phyloP scores from a whole-genome alignment of 352 stramenopile species.

The Phytophthora ramorum region DNA sequence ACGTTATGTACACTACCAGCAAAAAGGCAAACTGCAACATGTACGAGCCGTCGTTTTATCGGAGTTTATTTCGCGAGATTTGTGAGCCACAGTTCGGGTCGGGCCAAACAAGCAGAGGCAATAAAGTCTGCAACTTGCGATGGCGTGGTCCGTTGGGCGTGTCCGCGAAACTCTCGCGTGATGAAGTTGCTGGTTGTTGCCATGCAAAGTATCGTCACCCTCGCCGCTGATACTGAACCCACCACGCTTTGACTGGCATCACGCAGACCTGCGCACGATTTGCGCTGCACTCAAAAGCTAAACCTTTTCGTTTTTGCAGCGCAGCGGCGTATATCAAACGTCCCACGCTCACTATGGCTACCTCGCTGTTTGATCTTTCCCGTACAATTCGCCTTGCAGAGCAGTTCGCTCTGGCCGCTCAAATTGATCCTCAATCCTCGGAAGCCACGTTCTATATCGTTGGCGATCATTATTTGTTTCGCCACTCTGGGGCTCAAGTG shows the following conservation, averaged over 20 bases:
- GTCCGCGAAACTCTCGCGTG: conserved; percentile 10
- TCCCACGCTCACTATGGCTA: not conserved
- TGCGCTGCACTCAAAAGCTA: conserved; percentile 8
- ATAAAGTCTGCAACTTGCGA: conserved; percentile 23
- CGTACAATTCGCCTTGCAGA: not conserved
- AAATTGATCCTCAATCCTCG: conserved; percentile 4
- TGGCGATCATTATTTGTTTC: conserved; percentile 6
- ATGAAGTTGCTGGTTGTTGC: conserved; percentile 1
- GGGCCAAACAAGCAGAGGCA: not conserved
- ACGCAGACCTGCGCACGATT: conserved; percentile 8
- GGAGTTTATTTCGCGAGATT: conserved; percentile 9
- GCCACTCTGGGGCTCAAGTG: not conserved
- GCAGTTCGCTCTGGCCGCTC: not conserved
- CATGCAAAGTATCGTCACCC: conserved; percentile 10
- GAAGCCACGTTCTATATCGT: conserved; percentile 2
- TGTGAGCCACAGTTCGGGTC: too few relatives aligned
- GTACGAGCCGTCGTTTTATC: conserved; percentile 4
- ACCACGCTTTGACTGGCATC: conserved; percentile 6
- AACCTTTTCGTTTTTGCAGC: conserved; percentile 1
- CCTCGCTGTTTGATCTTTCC: not conserved
- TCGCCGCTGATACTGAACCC: conserved; percentile 4
- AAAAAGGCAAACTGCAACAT: not conserved
- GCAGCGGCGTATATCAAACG: not conserved
- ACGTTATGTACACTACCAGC: conserved; percentile 4
- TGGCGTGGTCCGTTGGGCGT: conserved; percentile 6